A percentile compares a stretch with the other conserved stretches of the same genome.
These are phyloP conservation scores for Blastobotrys parvus DNA, from an alignment of 805 yeast species.

Conservation along the genomic window DNA sequence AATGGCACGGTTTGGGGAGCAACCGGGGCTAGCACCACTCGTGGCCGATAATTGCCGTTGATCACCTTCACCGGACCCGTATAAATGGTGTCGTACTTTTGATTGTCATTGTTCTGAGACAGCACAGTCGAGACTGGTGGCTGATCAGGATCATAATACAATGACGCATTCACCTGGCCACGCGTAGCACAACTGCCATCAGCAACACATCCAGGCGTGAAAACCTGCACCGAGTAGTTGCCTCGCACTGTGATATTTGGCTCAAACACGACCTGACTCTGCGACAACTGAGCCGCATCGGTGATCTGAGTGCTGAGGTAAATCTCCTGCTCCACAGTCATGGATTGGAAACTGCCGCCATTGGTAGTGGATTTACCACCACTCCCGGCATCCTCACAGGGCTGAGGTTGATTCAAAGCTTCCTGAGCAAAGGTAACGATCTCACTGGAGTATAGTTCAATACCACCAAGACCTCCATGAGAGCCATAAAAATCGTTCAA, in stretches of 20 bases:
- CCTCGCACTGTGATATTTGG: slow-evolving; percentile 72
- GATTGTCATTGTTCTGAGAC: slow-evolving; percentile 71
- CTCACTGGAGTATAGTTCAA: slow-evolving; percentile 45
- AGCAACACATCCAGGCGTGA: slow-evolving; percentile 77
- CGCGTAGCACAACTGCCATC: slow-evolving; percentile 64
- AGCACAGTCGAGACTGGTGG: slow-evolving; percentile 37
- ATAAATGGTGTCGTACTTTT: slow-evolving; percentile 73
- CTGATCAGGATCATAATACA: slow-evolving; percentile 41
- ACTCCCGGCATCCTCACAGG: slow-evolving; percentile 38
- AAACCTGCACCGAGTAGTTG: slow-evolving; percentile 58
- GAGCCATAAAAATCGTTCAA: slow-evolving; percentile 62
- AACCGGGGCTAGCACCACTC: slow-evolving; percentile 36
- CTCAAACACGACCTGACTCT: slow-evolving; percentile 42
- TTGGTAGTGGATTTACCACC: slow-evolving; percentile 27
- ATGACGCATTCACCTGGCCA: slow-evolving; percentile 71
- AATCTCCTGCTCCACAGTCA: slow-evolving; percentile 6
- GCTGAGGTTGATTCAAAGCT: slow-evolving; percentile 52
- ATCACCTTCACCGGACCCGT: slow-evolving; percentile 41
- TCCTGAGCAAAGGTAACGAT: slow-evolving; percentile 66
- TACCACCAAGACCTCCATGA: slow-evolving; percentile 60
- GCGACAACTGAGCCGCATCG: slow-evolving; percentile 23
- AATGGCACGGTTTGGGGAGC: slow-evolving; percentile 27
- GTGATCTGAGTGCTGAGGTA: slow-evolving; percentile 24
- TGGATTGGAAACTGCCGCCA: slow-evolving; percentile 23
- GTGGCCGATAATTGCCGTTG: slow-evolving; percentile 30